phyloP scores from a whole-genome alignment of 345 rosid species.

The Mallotus nudiflorus region DNA sequence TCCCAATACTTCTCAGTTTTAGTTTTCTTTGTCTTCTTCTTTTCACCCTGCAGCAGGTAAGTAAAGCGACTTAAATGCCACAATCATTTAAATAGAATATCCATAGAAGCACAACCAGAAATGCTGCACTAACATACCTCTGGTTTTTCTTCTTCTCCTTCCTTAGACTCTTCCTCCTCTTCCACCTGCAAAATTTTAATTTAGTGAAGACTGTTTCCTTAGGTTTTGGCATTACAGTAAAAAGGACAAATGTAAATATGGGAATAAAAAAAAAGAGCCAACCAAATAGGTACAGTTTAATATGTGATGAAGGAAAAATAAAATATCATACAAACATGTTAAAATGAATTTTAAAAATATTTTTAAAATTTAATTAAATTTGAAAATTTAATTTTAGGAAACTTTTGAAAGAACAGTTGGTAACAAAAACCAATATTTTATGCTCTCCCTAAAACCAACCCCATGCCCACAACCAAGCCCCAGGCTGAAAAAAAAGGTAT shows the following conservation, averaged over 20 bases:
- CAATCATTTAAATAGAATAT: background rate
- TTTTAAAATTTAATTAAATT: too few relatives aligned
- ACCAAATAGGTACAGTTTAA: too few relatives aligned
- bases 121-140: slow-evolving; percentile 50
- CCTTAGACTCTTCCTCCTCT: slow-evolving; percentile 81
- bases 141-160: slow-evolving; percentile 68
- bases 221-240: background rate
- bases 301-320: background rate
- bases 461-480: background rate
- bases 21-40: slow-evolving; percentile 74
- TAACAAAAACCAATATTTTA: background rate
- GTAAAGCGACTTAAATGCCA: slow-evolving; percentile 14
- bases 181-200: slow-evolving; percentile 59
- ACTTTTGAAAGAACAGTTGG: background rate
- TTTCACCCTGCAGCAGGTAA: slow-evolving; percentile 59
- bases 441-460: background rate
- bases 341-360: too few relatives aligned
- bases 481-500: too few relatives aligned
- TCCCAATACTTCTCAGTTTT: slow-evolving; percentile 98
- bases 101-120: background rate
- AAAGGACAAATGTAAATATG: background rate
- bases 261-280: background rate
- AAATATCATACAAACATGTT: background rate
- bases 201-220: background rate
- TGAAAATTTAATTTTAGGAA: too few relatives aligned